phyloP scores from a whole-genome alignment of 306 rosid species.

The Cucumis cinereus region DNA sequence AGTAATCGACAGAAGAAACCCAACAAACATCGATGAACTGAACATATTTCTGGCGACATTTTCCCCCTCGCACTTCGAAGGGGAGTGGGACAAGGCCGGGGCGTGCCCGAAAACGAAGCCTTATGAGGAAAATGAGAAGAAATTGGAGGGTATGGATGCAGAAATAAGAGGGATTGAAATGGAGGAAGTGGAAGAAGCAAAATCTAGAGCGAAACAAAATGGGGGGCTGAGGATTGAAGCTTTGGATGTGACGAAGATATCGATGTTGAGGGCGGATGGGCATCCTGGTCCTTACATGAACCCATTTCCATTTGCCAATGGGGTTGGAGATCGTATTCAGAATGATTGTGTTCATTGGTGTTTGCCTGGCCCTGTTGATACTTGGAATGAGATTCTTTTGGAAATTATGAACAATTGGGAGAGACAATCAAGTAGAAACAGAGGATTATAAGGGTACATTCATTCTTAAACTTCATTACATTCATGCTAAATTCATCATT shows the following conservation, averaged over 20 bases:
- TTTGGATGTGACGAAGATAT: conserved; percentile 56
- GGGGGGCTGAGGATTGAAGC: conserved; percentile 37
- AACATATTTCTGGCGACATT: conserved; percentile 61
- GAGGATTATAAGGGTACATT: background rate
- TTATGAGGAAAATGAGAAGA: conserved; percentile 33
- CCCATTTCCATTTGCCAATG: conserved; percentile 60
- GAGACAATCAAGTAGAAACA: background rate
- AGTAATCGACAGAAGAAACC: conserved; percentile 34
- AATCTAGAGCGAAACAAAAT: conserved; percentile 16
- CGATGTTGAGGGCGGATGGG: conserved; percentile 77
- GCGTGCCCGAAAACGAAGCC: conserved; percentile 75
- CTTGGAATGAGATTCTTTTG: conserved; percentile 79
- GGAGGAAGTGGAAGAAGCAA: conserved; percentile 61
- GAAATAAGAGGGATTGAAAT: conserved; percentile 60
- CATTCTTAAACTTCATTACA: background rate
- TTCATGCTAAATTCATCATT: background rate
- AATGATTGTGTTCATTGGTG: conserved; percentile 98
- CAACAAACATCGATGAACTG: conserved; percentile 9
- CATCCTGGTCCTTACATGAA: conserved; percentile 91
- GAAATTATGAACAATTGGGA: conserved; percentile 45
- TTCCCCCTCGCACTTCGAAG: conserved; percentile 86
- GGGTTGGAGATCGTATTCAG: conserved; percentile 48
- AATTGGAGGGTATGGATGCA: conserved; percentile 66
- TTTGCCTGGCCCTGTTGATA: conserved; percentile 80
- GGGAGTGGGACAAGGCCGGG: conserved; percentile 79